A percentile compares a stretch with the other conserved stretches of the same genome.
Conservation (phyloP, 805 yeast species). For the Ogataea zsoltii region DNA sequence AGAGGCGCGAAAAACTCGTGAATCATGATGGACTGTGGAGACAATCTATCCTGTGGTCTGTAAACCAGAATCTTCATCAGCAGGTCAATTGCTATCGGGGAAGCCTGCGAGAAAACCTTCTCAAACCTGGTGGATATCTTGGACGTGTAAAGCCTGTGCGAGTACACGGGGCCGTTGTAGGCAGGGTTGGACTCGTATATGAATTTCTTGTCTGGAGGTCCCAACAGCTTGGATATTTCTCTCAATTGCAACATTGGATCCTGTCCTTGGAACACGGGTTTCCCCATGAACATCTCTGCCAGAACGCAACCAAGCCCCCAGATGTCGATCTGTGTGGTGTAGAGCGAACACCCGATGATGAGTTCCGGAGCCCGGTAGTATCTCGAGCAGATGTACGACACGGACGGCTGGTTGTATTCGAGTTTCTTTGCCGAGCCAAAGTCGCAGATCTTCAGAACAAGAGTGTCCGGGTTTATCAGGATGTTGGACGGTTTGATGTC, state of each 20-base stretch:
- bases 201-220: conserved; percentile 79
- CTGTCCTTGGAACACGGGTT: conserved; percentile 94
- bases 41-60: conserved; percentile 81
- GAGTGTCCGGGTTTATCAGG: conserved; percentile 68
- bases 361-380: conserved; percentile 96
- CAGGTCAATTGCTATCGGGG: conserved; percentile 84
- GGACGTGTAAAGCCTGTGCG: conserved; percentile 48
- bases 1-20: conserved; percentile 90
- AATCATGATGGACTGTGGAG: conserved; percentile 79
- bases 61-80: conserved; percentile 80
- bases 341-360: conserved; percentile 84
- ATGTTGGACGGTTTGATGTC: conserved; percentile 85
- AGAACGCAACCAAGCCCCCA: conserved; percentile 98
- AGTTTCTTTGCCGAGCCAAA: conserved; percentile 83
- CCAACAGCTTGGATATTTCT: conserved; percentile 85
- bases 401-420: conserved; percentile 81
- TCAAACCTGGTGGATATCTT: conserved; percentile 41
- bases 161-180: conserved; percentile 72
- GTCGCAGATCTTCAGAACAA: conserved; percentile 75
- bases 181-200: conserved; percentile 73
- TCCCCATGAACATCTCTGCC: conserved; percentile 91
- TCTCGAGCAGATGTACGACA: conserved; percentile 93
- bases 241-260: conserved; percentile 85
- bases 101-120: conserved; percentile 72
- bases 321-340: conserved; percentile 88